phyloP scores from a whole-genome alignment of 345 rosid genomes.

The Nasturtium officinale region DNA sequence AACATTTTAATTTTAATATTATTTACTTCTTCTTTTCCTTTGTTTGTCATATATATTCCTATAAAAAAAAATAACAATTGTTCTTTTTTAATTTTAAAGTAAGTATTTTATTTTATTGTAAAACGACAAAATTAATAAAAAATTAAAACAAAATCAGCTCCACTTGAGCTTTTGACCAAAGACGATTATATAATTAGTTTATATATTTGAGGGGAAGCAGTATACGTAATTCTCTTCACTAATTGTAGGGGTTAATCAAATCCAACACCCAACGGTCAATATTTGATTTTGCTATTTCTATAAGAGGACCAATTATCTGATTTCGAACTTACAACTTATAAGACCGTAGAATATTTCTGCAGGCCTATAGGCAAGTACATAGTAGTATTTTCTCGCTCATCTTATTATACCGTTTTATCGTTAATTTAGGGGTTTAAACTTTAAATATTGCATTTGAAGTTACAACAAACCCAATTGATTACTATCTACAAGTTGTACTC shows the following conservation, averaged over 20 bases:
- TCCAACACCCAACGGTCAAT: constrained; percentile 10
- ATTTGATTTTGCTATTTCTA: neutral
- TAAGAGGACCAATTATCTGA: neutral
- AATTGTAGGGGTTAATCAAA: neutral
- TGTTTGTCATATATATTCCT: neutral
- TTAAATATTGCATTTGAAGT: neutral
- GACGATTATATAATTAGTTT: neutral
- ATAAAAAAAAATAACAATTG: neutral
- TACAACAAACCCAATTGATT: constrained; percentile 2
- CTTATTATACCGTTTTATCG: neutral
- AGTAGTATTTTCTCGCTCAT: neutral
- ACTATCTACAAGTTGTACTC: neutral
- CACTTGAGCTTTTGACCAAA: constrained; percentile 32
- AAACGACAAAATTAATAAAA: neutral
- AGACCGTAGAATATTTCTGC: neutral
- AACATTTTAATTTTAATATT: neutral
- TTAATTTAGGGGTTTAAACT: neutral
- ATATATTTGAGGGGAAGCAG: constrained; percentile 15
- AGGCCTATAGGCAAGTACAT: neutral
- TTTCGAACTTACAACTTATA: neutral
- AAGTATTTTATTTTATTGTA: neutral
- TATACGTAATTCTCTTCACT: constrained; percentile 17
- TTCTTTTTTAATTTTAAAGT: neutral
- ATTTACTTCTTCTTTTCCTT: neutral
- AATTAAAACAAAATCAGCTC: constrained; percentile 6